A percentile compares a stretch with the other conserved stretches of the same genome.
Evolutionary conservation across 2,329 filamentous ascomycete species (phyloP).

Genomic region (Pyricularia grisea): DNA sequence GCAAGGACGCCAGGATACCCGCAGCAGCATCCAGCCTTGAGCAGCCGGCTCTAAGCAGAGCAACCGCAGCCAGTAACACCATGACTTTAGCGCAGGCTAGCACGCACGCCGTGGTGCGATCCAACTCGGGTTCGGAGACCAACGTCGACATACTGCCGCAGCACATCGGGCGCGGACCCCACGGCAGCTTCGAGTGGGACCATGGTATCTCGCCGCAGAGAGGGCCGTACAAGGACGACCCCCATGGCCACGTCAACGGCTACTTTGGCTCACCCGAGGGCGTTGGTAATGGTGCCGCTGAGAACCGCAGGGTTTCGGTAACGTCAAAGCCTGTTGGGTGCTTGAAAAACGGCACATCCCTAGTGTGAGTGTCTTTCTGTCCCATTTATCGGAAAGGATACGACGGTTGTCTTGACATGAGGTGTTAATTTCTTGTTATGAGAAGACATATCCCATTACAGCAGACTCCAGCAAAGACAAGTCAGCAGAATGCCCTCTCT

Average conservation of each 20-base stretch:
- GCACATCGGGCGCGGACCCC: background rate
- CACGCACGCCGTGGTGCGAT: background rate
- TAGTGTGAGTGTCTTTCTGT: background rate
- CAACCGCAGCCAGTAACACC: background rate
- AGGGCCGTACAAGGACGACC: conserved; percentile 2
- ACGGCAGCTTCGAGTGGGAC: conserved; percentile 1
- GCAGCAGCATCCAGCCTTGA: background rate
- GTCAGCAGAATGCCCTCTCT: background rate
- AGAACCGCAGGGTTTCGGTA: background rate
- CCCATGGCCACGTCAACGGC: background rate
- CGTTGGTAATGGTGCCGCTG: background rate
- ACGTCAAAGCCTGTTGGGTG: background rate
- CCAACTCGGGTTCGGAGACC: background rate
- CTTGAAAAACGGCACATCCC: background rate
- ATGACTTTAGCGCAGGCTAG: background rate
- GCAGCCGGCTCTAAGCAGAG: background rate
- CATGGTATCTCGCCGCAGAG: conserved; percentile 3
- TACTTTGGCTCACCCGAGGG: background rate
- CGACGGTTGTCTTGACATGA: background rate
- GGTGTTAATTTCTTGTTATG: background rate
- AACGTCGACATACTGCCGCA: background rate
- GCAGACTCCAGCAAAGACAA: background rate
- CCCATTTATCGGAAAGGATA: background rate
- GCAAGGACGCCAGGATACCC: background rate
- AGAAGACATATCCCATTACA: background rate